Evolutionary conservation across 228 moss, liverwort and hornwort genomes (phyloP), one percentile per base, ranked within the genome.

Genomic region (Sphagnum magellanicum): DNA sequence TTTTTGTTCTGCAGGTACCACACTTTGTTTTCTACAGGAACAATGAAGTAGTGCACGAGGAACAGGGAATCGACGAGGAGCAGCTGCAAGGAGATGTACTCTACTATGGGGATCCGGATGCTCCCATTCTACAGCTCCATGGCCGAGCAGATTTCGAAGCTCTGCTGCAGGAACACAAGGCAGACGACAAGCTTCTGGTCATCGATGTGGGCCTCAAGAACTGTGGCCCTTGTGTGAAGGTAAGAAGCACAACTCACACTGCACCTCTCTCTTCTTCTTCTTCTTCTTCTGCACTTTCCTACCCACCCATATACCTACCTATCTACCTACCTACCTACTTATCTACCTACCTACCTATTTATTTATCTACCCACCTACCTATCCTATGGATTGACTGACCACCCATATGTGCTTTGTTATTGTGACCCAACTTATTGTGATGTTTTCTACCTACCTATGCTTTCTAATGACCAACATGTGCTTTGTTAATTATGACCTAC

Each of bases 11-110:
- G 55, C 68, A 87, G 87, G 87, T 87, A 53, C 98, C 98, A 0
- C 90, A 98, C 64, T 98, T 98, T 71, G 79, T 90, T 11, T 98
- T 98, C 72, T 98, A 98, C 79, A 94, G 88, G 79, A 88, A 98
- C 61, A 77, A 82, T 61, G 77, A 85, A 68, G 81, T 87, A 51
- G 89, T 98, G 5, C 94, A 94, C 63, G 87, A 94, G 74, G 98
- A 98, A 72, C 74, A 79, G 69, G 98, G 98, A 14, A 90, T 98
- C 60, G 89, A 88, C 50, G 87, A 87, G 4, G 94, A 90, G 64
- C 76, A 75, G 9, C 78, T 98, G 53, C 83, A 87, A 60, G 90
- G 90, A 5, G 98, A 92, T 60, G 94, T 98, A 8, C 71, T 94
- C 63, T 98, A 94, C 79, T 98, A 98, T 16, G 98, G 98, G 4